phyloP scores from a whole-genome alignment of 768 basidiomycete genomes.

The Mycena rosella region DNA sequence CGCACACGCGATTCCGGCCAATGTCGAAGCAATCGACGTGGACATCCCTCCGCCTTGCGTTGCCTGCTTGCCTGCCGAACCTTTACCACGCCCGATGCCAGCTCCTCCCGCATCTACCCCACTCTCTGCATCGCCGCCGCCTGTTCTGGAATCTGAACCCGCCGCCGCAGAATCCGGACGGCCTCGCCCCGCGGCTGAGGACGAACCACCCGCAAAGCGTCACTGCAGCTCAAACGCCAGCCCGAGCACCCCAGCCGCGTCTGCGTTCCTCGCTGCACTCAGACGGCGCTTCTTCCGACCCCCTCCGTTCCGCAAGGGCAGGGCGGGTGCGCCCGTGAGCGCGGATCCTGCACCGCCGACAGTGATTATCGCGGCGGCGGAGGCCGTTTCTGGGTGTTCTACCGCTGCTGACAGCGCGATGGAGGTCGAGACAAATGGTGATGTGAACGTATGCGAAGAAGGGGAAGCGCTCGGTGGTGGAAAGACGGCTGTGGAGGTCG shows the following conservation, averaged over 20 bases:
- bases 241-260: background rate
- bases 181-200: background rate
- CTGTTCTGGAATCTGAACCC: background rate
- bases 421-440: background rate
- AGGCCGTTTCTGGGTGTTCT: background rate
- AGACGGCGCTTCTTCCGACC: background rate
- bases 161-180: background rate
- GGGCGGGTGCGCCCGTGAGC: background rate
- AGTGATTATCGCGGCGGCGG: background rate
- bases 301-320: background rate
- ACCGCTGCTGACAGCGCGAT: background rate
- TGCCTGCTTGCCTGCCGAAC: background rate
- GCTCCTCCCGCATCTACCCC: background rate
- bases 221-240: background rate
- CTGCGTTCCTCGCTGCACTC: background rate
- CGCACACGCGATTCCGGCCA: background rate
- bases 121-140: background rate
- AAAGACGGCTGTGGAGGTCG: background rate
- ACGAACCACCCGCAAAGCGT: background rate
- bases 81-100: background rate
- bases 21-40: constrained; percentile 18
- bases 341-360: background rate
- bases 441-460: background rate
- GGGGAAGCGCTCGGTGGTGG: background rate
- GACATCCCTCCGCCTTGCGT: background rate